Conservation (phyloP, 495 filamentous ascomycete species). For the Bryoglossum gracile region DNA sequence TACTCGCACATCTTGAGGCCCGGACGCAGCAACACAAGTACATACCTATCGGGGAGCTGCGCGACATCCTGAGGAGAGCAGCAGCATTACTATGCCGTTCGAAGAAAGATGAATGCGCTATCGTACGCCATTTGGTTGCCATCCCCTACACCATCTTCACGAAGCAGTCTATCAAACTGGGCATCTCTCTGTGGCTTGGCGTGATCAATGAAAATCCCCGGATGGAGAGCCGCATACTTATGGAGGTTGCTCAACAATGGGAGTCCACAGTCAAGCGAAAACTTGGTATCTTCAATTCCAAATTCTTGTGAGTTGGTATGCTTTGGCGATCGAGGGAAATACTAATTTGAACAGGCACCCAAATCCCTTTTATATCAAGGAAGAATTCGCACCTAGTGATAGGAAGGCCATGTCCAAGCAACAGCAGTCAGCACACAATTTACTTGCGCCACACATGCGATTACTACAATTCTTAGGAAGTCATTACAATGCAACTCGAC, state of each 20-base stretch:
- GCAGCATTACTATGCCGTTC: conserved; percentile 76
- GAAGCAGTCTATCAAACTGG: conserved; percentile 90
- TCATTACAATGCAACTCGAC: conserved; percentile 83
- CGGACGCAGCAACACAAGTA: conserved; percentile 56
- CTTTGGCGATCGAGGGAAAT: conserved; percentile 2
- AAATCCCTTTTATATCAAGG: conserved; percentile 83
- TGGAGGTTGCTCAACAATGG: conserved; percentile 81
- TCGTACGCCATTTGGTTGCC: conserved; percentile 77
- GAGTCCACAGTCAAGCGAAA: conserved; percentile 67
- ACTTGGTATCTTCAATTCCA: conserved; percentile 72
- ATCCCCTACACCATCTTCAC: conserved; percentile 91
- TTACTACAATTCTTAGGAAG: conserved; percentile 85
- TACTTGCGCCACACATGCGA: conserved; percentile 77
- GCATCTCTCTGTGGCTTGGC: conserved; percentile 90
- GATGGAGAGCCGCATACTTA: conserved; percentile 74
- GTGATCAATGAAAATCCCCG: conserved; percentile 93
- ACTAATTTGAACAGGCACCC: conserved; percentile 48
- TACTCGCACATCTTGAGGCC: conserved; percentile 59
- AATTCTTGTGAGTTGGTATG: conserved; percentile 41
- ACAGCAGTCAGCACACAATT: conserved; percentile 68
- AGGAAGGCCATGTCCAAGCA: conserved; percentile 63
- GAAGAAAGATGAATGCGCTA: conserved; percentile 60
- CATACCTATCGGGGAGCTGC: conserved; percentile 66
- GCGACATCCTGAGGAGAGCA: conserved; percentile 72
- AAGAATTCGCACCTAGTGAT: conserved; percentile 90